These are phyloP conservation scores for Talaromyces sp. DNA, from an alignment of 2,329 filamentous ascomycete species.

Conservation along the genomic window DNA sequence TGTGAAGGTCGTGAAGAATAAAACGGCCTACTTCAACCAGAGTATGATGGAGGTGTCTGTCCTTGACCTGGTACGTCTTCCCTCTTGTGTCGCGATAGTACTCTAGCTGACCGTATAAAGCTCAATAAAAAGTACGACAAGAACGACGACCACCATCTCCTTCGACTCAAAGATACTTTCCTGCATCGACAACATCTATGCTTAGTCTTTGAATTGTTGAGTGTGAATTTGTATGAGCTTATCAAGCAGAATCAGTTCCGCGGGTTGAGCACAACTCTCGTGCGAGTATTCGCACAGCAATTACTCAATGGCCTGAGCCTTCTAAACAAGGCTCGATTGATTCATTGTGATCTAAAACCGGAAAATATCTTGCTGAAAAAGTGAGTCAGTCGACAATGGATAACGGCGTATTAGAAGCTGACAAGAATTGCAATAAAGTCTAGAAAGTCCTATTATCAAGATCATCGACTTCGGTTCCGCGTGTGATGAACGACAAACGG, in stretches of 20 bases:
- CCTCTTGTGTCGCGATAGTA: neutral
- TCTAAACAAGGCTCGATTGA: constrained; percentile 92
- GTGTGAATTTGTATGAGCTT: constrained; percentile 95
- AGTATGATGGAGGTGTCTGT: constrained; percentile 99
- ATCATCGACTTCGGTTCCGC: constrained; percentile 99
- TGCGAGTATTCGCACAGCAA: constrained; percentile 96
- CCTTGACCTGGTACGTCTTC: constrained; percentile 72
- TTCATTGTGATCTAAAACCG: constrained; percentile 96
- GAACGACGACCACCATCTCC: constrained; percentile 94
- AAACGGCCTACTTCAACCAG: constrained; percentile 98
- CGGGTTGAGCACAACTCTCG: constrained; percentile 91
- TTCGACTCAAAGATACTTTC: constrained; percentile 95
- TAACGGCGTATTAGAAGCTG: neutral
- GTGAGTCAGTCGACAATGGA: constrained; percentile 41
- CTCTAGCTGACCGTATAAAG: constrained; percentile 46
- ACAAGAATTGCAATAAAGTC: constrained; percentile 43
- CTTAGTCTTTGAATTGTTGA: constrained; percentile 91
- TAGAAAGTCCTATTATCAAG: constrained; percentile 99
- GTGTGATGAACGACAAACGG: constrained; percentile 95
- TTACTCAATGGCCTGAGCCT: constrained; percentile 87
- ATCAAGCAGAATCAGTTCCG: constrained; percentile 99
- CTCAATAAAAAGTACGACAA: constrained; percentile 98
- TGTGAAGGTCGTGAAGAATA: constrained; percentile 98
- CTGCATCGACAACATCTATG: constrained; percentile 97
- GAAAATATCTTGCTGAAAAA: constrained; percentile 98